Conservation (phyloP, 2,329 filamentous ascomycete species). For the Aspergillus tamarii region DNA sequence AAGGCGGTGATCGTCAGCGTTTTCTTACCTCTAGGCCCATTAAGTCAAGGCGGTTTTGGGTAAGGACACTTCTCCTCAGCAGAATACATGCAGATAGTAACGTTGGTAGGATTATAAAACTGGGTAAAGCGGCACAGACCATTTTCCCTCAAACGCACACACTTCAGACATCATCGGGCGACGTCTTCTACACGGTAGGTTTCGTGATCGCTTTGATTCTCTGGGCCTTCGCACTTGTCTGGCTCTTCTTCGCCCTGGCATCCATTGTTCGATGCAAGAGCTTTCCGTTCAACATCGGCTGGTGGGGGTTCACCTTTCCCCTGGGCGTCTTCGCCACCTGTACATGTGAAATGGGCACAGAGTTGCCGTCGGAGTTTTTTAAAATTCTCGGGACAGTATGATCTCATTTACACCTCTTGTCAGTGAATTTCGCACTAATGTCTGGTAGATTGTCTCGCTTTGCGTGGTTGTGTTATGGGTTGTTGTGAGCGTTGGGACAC, state of each 20-base stretch:
- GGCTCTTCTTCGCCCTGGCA: constrained; percentile 44
- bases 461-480: constrained; percentile 25
- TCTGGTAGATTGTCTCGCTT: constrained; percentile 3
- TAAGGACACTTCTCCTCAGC: constrained; percentile 23
- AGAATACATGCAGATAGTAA: neutral
- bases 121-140: constrained; percentile 51
- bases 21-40: constrained; percentile 68
- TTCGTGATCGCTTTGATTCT: constrained; percentile 42
- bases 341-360: constrained; percentile 48
- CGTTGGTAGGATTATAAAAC: constrained; percentile 47
- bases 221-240: constrained; percentile 45
- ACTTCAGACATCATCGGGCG: constrained; percentile 34
- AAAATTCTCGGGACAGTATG: constrained; percentile 56
- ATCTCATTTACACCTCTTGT: neutral
- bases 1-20: constrained; percentile 70
- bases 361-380: constrained; percentile 61
- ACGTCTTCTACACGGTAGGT: constrained; percentile 39
- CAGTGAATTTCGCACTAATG: neutral
- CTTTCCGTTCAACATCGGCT: constrained; percentile 66
- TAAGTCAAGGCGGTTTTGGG: constrained; percentile 68
- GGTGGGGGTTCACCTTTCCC: constrained; percentile 66
- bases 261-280: constrained; percentile 37
- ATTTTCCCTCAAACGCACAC: constrained; percentile 39
- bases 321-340: constrained; percentile 59
- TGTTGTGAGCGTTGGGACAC: constrained; percentile 55